phyloP scores from a whole-genome alignment of 2,329 filamentous ascomycete genomes.

The Cladobotryum protrusum region DNA sequence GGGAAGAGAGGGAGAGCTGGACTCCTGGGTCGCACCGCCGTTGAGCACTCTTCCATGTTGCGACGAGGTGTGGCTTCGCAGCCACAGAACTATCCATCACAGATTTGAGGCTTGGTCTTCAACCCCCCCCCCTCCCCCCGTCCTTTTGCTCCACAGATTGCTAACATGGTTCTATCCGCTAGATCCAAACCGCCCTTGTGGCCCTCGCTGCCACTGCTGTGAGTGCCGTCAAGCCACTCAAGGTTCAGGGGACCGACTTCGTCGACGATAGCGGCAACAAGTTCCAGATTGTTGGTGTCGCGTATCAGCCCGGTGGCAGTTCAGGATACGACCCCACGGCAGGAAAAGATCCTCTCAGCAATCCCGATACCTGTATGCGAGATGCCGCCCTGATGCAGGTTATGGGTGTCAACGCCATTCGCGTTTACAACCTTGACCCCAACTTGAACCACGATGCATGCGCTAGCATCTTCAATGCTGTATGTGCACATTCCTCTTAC shows the following conservation, averaged over 20 bases:
- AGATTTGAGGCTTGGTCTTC: no score
- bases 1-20: background rate
- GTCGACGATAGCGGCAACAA: conserved; percentile 53
- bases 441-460: conserved; percentile 61
- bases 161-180: background rate
- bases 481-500: conserved; percentile 18
- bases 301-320: conserved; percentile 63
- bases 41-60: no score
- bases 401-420: conserved; percentile 60
- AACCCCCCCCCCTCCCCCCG: background rate
- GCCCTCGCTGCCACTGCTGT: conserved; percentile 48
- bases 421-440: conserved; percentile 63
- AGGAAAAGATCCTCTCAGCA: conserved; percentile 54
- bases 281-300: conserved; percentile 62
- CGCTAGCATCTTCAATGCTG: conserved; percentile 61
- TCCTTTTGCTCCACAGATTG: background rate
- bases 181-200: conserved; percentile 41
- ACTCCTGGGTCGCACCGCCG: no score
- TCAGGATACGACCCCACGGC: conserved; percentile 51
- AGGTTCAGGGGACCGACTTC: conserved; percentile 52
- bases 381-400: conserved; percentile 61
- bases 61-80: no score
- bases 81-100: no score
- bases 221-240: conserved; percentile 51
- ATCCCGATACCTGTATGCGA: conserved; percentile 52